phyloP scores from a whole-genome alignment of 2,329 filamentous ascomycete species.

The Colletotrichum zoysiae region DNA sequence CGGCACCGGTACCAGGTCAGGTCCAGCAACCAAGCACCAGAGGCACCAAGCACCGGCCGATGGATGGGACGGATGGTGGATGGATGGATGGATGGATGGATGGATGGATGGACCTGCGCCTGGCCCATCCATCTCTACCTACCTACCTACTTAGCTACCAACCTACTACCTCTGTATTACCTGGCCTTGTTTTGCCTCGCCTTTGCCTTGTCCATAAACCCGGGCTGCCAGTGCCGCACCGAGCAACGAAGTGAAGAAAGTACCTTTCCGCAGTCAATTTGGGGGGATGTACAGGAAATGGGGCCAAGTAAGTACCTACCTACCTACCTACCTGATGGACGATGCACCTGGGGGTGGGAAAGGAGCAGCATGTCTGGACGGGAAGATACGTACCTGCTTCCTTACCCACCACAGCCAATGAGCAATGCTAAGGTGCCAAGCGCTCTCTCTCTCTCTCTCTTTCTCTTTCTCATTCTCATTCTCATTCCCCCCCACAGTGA shows the following conservation, averaged over 20 bases:
- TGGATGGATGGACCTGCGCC: constrained; percentile 17
- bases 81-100: constrained; percentile 3
- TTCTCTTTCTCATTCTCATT: neutral
- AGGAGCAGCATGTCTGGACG: constrained; percentile 5
- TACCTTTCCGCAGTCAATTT: constrained; percentile 7
- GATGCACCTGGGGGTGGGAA: neutral
- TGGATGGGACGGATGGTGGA: constrained; percentile 1
- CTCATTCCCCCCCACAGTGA: constrained; percentile 5
- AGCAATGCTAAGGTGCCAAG: constrained; percentile 24
- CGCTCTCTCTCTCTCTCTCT: neutral
- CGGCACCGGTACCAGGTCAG: constrained; percentile 16
- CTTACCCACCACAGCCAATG: constrained; percentile 11
- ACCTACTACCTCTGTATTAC: constrained; percentile 13
- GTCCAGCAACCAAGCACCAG: constrained; percentile 10
- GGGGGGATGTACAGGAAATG: constrained; percentile 10
- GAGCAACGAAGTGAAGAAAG: constrained; percentile 10
- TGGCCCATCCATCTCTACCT: constrained; percentile 8
- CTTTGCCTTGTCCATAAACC: constrained; percentile 16
- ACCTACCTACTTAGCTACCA: constrained; percentile 2
- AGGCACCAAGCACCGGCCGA: constrained; percentile 25
- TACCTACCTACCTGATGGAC: too few species aligned
- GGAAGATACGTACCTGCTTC: constrained; percentile 21
- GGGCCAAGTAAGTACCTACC: constrained; percentile 3
- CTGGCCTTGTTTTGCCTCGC: constrained; percentile 7
- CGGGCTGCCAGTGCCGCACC: constrained; percentile 20